Base-by-base conservation (phyloP, 257 asterid species). In the Plantago major region DNA sequence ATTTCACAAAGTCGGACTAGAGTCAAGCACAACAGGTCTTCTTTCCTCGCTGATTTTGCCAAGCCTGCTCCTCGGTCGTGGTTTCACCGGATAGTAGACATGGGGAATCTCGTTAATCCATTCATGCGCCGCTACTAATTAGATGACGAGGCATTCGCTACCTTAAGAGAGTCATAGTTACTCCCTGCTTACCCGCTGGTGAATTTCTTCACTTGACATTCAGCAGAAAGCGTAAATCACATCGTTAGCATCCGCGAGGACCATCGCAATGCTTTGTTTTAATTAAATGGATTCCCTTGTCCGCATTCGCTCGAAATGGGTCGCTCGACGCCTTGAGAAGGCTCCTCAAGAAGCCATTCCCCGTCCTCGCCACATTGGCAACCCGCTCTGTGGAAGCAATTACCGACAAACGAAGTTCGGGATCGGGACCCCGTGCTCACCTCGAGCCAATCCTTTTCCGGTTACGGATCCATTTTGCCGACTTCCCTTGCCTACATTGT, bases 91-190 rank as follows among this genome's bases (percentile, higher is more conserved):
- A n/a, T n/a, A n/a, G n/a, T n/a, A n/a, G n/a, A n/a, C 11, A 54
- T 37, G 18, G 69, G 48, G 71, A 74, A 74, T 78, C 80, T 73
- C 74, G 77, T 76, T 73, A 78, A 73, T 76, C 81, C 69, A 77
- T 80, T 77, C 84, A 77, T 80, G 80, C 73, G 69, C n/a, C 74
- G 73, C 78, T 84, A 78, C 82, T 79, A 78, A 74, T 81, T 84
- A 76, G 80, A 84, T 78, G 91, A 83, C 80, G 88, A 84, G 88
- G 88, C 88, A 84, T 84, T n/a, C n/a, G n/a, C n/a, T n/a, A n/a
- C n/a, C n/a, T n/a, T n/a, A n/a, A n/a, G n/a, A n/a, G n/a, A n/a
- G n/a, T n/a, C n/a, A n/a, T n/a, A n/a, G n/a, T n/a, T n/a, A n/a
- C n/a, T n/a, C n/a, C n/a, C n/a, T n/a, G n/a, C n/a, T n/a, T n/a